A percentile compares a stretch with the other conserved stretches of the same genome.
Evolutionary conservation across 2,329 filamentous ascomycete genomes (phyloP).

Genomic region (Ploettnerulaceae sp.): DNA sequence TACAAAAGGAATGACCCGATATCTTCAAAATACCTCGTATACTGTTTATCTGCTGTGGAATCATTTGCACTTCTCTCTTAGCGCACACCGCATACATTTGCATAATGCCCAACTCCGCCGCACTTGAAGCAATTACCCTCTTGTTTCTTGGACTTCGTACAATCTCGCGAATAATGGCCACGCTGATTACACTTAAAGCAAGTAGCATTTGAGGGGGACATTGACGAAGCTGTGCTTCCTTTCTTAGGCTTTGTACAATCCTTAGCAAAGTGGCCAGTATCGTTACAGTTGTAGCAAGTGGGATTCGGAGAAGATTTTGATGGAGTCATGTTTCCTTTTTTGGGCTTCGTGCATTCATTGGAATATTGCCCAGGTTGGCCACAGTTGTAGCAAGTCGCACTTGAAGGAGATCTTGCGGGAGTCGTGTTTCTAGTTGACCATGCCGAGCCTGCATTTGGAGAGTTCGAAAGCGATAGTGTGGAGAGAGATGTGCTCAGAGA

Average conservation of each 20-base stretch:
- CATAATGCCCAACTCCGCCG: too few species aligned
- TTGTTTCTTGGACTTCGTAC: too few species aligned
- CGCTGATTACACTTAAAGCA: background rate
- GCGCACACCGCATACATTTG: too few species aligned
- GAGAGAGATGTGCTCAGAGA: constrained; percentile 7
- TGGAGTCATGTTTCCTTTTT: background rate
- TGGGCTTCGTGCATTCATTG: background rate
- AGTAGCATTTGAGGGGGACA: background rate
- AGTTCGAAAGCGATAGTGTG: constrained; percentile 8
- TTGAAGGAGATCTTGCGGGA: background rate
- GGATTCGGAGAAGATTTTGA: background rate
- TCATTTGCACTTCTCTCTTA: too few species aligned
- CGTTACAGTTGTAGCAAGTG: background rate
- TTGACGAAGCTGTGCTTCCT: background rate
- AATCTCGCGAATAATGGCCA: background rate
- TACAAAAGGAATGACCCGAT: too few species aligned
- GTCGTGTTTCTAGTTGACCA: constrained; percentile 3
- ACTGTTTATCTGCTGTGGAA: too few species aligned
- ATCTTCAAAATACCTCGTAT: too few species aligned
- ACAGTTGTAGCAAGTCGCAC: background rate
- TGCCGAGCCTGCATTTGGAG: constrained; percentile 3
- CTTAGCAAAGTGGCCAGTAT: background rate
- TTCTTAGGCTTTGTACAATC: background rate
- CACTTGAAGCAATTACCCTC: too few species aligned
- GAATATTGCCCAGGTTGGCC: background rate